Base-by-base conservation (phyloP, 2,329 filamentous ascomycete species). In the Leptographium lundbergii region DNA sequence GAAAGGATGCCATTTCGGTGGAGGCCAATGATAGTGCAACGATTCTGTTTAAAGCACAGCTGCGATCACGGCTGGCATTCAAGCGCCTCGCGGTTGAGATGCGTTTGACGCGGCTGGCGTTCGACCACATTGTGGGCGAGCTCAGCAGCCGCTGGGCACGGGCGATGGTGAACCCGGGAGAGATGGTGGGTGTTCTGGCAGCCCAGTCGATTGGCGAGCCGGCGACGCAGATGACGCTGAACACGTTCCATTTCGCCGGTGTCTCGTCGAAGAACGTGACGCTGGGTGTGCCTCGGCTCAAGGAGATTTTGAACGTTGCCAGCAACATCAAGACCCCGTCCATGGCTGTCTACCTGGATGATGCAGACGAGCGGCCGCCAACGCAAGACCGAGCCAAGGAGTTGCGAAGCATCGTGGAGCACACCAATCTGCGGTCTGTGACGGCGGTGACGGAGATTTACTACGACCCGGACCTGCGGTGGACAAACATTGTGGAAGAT, bases 191-290 rank as follows among this genome's bases (percentile, higher is more conserved):
- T 75, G 94, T 99, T 25, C 77, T 99, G 68, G 94, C 94, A 63
- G 94, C 95, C 7, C 94, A 99, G 75, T 99, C 94, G 36, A 99
- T 99, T 70, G 94, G 94, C 76, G 94, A 99, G 73, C 94, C 94
- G 48, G 95, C 94, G 25, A 99, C 94, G 1, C 94, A 99, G 78
- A 99, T 99, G 94, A 99, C 94, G 1, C 77, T 99, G 62, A 99
- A 99, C 77, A 99, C 94, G 27, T 99, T 99, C 87, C 94, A 99
- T 80, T 99, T 99, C 73, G 91, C 94, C 73, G 94, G 94, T 96
- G 91, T 99, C 62, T 96, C 95, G 45, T 96, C 92, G 27, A 99
- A 99, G 86, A 99, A 99, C 80, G 92, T 99, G 59, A 99, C 94
- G 0, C 64, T 99, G 55, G 94, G 94, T 90, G 94, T 99, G 51